Evolutionary conservation across 2,329 filamentous ascomycete species (phyloP), one percentile per base, ranked within the genome.

Genomic region (Exophiala oligosperma): DNA sequence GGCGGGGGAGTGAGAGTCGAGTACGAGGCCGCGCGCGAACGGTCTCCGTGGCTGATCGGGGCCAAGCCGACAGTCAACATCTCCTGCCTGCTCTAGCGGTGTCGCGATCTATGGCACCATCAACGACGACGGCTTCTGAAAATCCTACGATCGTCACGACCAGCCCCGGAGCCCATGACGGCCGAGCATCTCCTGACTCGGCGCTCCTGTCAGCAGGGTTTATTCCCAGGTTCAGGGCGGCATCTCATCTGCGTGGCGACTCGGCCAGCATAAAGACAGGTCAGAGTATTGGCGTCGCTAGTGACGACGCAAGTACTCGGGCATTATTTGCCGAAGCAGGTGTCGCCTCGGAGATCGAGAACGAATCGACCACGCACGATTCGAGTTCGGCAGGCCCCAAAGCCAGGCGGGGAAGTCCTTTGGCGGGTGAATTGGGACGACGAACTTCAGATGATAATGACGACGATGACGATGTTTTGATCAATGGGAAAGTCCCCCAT

Each of bases 281-380:
- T 6, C 52, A 56, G 8, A 65, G 59, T 46, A 53, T 46, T 8
- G 38, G 54, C 1, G 32, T 54, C 21, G 21, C 60, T 4, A 43
- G 40, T 43, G 60, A 66, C 44, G 57, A 66, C 43, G 66, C 64
- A 11, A 63, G 59, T 43, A 66, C 64, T 11, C 51, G 50, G 28
- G 65, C 66, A 1, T 58, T 68, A 2, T 67, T 67, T 32, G 62
- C 57, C 23, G 65, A 54, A 4, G 57, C 64, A 7, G 66, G 66
- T 9, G 58, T 68, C 17, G 29, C 49, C 23, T 4, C 11, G n/a
- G n/a, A n/a, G n/a, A 37, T 50, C 26, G 54, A 57, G 43, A 52
- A 32, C 38, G 24, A 26, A 32, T 21, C 24, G 8, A 23, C 5
- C 32, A 50, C 35, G 21, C 47, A 43, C 41, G 24, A 38, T 32